A percentile compares a stretch with the other conserved stretches of the same genome.
Evolutionary conservation across 176 grass and related monocot species (phyloP).

Genomic region (Pontederia crassipes): DNA sequence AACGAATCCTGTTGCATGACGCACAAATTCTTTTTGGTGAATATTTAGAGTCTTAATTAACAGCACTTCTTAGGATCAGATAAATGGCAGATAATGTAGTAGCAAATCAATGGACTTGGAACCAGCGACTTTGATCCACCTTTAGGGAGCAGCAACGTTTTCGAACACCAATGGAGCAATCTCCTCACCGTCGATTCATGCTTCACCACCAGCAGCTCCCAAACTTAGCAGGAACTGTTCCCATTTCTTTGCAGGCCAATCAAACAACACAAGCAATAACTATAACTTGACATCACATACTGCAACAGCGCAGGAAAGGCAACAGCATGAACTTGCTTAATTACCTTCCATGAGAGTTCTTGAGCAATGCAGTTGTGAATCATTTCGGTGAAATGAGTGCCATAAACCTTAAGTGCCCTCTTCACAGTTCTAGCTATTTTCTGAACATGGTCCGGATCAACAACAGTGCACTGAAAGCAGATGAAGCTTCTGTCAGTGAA

Average conservation of each 20-base stretch:
- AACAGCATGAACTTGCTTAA: neutral
- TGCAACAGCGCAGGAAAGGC: neutral
- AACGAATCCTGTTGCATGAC: no score
- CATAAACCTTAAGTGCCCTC: constrained; percentile 45
- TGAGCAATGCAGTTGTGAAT: constrained; percentile 78
- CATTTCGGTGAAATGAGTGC: constrained; percentile 53
- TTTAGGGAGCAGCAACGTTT: constrained; percentile 77
- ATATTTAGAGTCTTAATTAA: no score
- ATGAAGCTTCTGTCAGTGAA: neutral
- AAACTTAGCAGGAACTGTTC: constrained; percentile 47
- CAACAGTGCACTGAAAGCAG: constrained; percentile 35
- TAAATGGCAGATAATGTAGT: no score
- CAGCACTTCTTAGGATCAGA: no score
- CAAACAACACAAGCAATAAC: neutral
- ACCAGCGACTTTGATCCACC: neutral
- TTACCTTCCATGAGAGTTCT: constrained; percentile 96
- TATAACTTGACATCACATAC: no score
- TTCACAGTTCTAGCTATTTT: constrained; percentile 54
- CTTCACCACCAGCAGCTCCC: constrained; percentile 42
- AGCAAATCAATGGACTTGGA: no score
- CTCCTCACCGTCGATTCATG: constrained; percentile 59
- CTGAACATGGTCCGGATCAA: constrained; percentile 41
- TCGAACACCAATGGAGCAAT: constrained; percentile 63
- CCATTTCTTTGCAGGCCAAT: constrained; percentile 86
- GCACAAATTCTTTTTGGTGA: no score